Base-by-base conservation (phyloP, 139 green algal genomes). In the Picochlorum sp. region DNA sequence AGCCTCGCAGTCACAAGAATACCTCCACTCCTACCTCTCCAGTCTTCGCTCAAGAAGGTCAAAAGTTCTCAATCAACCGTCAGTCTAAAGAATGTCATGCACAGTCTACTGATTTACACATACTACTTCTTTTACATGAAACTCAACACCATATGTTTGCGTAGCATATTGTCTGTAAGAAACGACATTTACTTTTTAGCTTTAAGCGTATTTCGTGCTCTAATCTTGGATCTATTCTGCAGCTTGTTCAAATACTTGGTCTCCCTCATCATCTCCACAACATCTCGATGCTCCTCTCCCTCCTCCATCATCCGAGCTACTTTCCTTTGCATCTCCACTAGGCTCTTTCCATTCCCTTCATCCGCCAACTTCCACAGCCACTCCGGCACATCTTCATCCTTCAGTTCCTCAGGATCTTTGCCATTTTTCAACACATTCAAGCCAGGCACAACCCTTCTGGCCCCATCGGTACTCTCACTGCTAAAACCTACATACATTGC, bases 321-420 rank as follows among this genome's bases (percentile, higher is more conserved):
- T 16, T 68, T 31, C n/a, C 52, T 45, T 41, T 55, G 49, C 49
- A 78, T 30, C 30, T 78, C 71, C n/a, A 45, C 57, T 37, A 78
- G 44, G 18, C 66, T 74, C 41, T 73, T 77, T 6, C 21, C 13
- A 20, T 54, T 20, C n/a, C 67, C 59, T 9, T 58, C 58, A 56
- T 70, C 26, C 6, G 59, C 59, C 24, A 82, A 62, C 51, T 66
- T 34, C 75, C 75, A 82, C 37, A 82, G 49, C 75, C 75, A 82
- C 3, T 73, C 74, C 14, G 75, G 75, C 16, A 66, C 69, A 34
- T 82, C 67, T 34, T 66, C 68, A 44, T 83, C 62, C 6, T 69
- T 20, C 21, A 63, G 52, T 37, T 83, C 24, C 4, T 76, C 31
- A 21, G 75, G 75, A 52, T 82, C 75, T n/a, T 28, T 45, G 5